A percentile compares a stretch with the other conserved stretches of the same genome.
These are phyloP conservation scores for Nitzschia palea DNA, from an alignment of 108 stramenopile species.

Conservation along the genomic window DNA sequence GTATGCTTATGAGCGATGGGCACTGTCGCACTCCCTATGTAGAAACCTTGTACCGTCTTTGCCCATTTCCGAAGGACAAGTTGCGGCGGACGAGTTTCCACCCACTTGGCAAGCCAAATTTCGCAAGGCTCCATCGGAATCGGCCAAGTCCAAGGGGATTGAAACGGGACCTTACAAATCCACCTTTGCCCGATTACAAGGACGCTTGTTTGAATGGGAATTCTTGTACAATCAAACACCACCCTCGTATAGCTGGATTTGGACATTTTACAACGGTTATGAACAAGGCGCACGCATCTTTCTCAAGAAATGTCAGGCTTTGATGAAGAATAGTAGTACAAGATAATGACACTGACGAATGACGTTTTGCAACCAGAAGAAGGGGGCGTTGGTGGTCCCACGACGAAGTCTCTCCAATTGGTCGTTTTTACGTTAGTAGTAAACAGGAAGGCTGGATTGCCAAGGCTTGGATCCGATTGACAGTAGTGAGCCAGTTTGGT, in stretches of 20 bases:
- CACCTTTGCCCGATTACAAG: conserved; percentile 8
- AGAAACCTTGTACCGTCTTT: conserved; percentile 19
- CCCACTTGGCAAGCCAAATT: neutral
- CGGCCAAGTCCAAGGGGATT: conserved; percentile 14
- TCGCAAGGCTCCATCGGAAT: conserved; percentile 1
- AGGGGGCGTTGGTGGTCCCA: too few relatives aligned
- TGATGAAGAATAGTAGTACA: too few relatives aligned
- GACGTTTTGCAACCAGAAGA: too few relatives aligned
- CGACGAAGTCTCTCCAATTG: too few relatives aligned
- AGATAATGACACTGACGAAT: too few relatives aligned
- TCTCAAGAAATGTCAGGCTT: conserved; percentile 1
- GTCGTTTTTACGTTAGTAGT: too few relatives aligned
- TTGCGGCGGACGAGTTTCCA: neutral
- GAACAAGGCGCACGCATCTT: conserved; percentile 21
- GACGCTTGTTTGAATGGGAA: conserved; percentile 27
- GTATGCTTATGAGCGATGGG: conserved; percentile 27
- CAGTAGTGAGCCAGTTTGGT: too few relatives aligned
- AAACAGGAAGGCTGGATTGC: too few relatives aligned
- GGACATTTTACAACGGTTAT: conserved; percentile 21
- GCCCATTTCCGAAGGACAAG: neutral
- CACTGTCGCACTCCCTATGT: conserved; percentile 24
- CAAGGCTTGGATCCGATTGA: too few relatives aligned
- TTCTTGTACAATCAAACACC: too few relatives aligned
- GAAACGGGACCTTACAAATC: conserved; percentile 10
- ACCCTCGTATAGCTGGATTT: conserved; percentile 13